Evolutionary conservation across 129 eudicot genomes (phyloP).

Genomic region (Logfia minima): DNA sequence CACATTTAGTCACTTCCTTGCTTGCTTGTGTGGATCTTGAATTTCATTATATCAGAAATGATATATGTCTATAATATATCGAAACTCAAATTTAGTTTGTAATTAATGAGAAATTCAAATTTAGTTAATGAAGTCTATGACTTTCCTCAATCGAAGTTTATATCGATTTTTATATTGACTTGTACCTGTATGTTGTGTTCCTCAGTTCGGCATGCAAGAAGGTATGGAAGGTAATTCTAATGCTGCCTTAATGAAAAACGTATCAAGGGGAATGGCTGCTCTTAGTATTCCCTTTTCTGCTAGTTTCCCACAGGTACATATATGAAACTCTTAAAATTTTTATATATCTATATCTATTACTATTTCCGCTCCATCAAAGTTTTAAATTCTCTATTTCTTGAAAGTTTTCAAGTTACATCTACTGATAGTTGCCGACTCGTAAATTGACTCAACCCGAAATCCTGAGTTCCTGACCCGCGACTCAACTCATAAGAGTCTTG

Average conservation of each 20-base stretch:
- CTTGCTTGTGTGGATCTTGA: not conserved
- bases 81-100: not conserved
- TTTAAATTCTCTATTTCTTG: no score
- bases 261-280: constrained; percentile 70
- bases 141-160: no score
- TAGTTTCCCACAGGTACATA: constrained; percentile 68
- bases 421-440: no score
- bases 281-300: constrained; percentile 72
- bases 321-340: not conserved
- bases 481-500: no score
- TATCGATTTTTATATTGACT: not conserved
- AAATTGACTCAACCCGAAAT: no score
- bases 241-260: constrained; percentile 61
- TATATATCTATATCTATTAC: not conserved
- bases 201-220: constrained; percentile 69
- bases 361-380: not conserved
- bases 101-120: not conserved
- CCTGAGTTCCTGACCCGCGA: no score
- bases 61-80: not conserved
- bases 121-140: no score
- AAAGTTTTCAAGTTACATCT: not conserved
- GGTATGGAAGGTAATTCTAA: constrained; percentile 89
- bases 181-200: constrained; percentile 5
- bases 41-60: not conserved
- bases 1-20: constrained; percentile 1